A percentile compares a stretch with the other conserved stretches of the same genome.
Conservation (phyloP, 2,329 filamentous ascomycete genomes). For the Annulohypoxylon truncatum region DNA sequence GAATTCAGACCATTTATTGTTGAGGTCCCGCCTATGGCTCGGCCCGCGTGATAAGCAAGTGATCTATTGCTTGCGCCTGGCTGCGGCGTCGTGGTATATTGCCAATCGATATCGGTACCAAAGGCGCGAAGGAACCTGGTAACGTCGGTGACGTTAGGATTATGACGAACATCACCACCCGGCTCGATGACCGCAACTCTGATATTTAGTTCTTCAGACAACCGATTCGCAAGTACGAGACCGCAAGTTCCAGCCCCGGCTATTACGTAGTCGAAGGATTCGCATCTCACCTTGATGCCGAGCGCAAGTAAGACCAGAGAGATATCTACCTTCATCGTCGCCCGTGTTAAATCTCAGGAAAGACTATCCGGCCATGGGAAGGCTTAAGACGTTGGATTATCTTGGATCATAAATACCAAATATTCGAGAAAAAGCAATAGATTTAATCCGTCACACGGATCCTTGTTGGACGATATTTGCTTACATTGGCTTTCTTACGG, state of each 20-base stretch:
- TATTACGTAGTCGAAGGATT: slow-evolving; percentile 54
- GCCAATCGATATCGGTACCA: slow-evolving; percentile 51
- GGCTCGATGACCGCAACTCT: slow-evolving; percentile 54
- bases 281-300: slow-evolving; percentile 23
- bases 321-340: slow-evolving; percentile 20
- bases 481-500: slow-evolving; percentile 13
- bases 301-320: slow-evolving; percentile 16
- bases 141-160: slow-evolving; percentile 50
- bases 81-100: slow-evolving; percentile 51
- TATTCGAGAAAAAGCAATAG: background rate
- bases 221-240: slow-evolving; percentile 53
- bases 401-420: background rate
- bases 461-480: background rate
- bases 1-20: slow-evolving; percentile 53
- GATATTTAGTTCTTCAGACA: slow-evolving; percentile 50
- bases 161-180: slow-evolving; percentile 51
- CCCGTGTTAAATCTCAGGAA: background rate
- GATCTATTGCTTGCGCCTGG: slow-evolving; percentile 47
- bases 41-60: slow-evolving; percentile 52
- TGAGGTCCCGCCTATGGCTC: slow-evolving; percentile 56
- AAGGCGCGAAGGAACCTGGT: slow-evolving; percentile 44
- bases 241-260: slow-evolving; percentile 54
- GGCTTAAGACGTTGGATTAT: background rate
- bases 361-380: background rate
- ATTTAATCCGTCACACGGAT: background rate